phyloP scores from a whole-genome alignment of 192 early-diverging fungal genomes.

The Piromyces sp. region DNA sequence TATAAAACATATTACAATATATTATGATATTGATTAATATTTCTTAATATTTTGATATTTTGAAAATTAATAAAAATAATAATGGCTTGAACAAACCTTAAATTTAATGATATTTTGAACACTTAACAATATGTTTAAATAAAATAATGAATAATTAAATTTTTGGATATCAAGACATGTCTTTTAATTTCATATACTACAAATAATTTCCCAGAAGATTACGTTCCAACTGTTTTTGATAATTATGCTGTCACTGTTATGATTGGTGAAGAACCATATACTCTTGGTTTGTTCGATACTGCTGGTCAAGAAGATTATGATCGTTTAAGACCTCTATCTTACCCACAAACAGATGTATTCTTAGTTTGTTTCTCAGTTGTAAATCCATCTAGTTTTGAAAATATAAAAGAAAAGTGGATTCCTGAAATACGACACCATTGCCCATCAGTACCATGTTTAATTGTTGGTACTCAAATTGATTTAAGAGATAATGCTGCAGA shows the following conservation, averaged over 20 bases:
- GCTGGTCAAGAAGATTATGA: constrained; percentile 95
- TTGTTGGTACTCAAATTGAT: constrained; percentile 88
- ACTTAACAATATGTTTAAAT: too few species aligned
- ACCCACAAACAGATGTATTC: not conserved
- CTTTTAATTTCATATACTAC: constrained; percentile 90
- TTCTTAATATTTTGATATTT: too few species aligned
- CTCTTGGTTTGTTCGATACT: constrained; percentile 90
- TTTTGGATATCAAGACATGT: constrained; percentile 34
- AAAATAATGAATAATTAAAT: not conserved
- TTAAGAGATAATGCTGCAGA: constrained; percentile 65
- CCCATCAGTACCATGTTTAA: constrained; percentile 82
- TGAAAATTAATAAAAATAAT: too few species aligned
- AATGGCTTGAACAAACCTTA: too few species aligned
- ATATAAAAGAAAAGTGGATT: constrained; percentile 48
- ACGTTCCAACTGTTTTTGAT: constrained; percentile 65
- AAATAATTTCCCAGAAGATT: constrained; percentile 91
- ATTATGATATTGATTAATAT: too few species aligned
- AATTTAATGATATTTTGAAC: too few species aligned
- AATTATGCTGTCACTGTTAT: too few species aligned
- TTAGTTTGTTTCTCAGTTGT: not conserved
- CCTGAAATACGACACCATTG: constrained; percentile 86
- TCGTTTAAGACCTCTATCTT: constrained; percentile 30
- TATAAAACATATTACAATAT: too few species aligned
- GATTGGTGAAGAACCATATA: constrained; percentile 74
- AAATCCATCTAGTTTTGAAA: not conserved